Evolutionary conservation across 169 alveolate species (phyloP).

Genomic region (Plasmodium cynomolgi): DNA sequence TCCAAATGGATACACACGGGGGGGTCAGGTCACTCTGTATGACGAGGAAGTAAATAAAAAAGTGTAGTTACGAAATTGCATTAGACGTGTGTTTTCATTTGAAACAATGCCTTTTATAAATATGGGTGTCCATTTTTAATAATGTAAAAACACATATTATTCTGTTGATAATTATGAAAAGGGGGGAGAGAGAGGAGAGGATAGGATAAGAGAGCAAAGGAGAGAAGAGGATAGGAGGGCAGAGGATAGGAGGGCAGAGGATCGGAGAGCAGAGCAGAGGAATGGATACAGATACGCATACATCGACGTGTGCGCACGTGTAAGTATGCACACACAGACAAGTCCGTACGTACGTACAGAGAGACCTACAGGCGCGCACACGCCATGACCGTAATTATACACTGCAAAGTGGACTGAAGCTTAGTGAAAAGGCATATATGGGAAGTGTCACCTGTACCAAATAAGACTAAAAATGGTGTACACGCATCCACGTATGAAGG

Average conservation of each 20-base stretch:
- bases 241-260: no score
- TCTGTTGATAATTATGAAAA: neutral
- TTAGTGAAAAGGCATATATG: slow-evolving; percentile 12
- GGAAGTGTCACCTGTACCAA: slow-evolving; percentile 3
- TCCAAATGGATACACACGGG: neutral
- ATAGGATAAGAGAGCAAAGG: no score
- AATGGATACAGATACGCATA: neutral
- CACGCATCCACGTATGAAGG: slow-evolving; percentile 4
- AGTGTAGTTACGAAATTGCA: neutral
- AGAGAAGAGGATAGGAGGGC: no score
- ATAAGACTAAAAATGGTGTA: slow-evolving; percentile 37
- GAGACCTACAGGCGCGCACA: neutral
- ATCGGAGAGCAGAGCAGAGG: neutral
- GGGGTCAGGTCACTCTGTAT: neutral
- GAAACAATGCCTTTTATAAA: neutral
- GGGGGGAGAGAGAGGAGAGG: neutral
- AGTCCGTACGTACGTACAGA: neutral
- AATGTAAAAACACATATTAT: neutral
- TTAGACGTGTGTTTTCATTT: neutral
- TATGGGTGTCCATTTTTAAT: neutral
- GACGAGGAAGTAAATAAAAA: neutral
- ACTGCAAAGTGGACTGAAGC: neutral
- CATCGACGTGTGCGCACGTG: neutral
- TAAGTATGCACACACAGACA: neutral
- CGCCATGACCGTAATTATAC: neutral